Percentiles rank a stretch among this genome's conserved stretches.
Conservation (phyloP, 129 eudicot genomes). For the Cynara cardunculus region DNA sequence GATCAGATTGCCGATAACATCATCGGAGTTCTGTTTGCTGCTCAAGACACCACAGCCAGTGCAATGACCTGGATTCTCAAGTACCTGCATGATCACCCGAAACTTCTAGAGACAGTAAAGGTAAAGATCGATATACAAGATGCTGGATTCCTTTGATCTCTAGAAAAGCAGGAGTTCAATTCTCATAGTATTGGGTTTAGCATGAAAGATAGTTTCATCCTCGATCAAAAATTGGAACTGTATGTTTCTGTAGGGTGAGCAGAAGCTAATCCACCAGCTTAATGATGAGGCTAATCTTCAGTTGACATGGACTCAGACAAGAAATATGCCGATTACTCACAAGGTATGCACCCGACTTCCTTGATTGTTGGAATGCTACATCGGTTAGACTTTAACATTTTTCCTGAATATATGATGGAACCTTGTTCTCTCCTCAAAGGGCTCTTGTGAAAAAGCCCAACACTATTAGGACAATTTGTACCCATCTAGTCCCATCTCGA, state of each 20-base stretch:
- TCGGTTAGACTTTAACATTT: neutral
- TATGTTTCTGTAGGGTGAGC: slow-evolving; percentile 50
- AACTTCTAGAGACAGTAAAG: slow-evolving; percentile 46
- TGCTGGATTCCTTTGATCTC: neutral
- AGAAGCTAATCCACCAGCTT: slow-evolving; percentile 34
- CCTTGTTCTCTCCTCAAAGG: neutral
- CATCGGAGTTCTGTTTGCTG: slow-evolving; percentile 60
- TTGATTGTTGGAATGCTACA: neutral
- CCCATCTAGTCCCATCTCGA: no score
- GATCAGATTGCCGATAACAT: slow-evolving; percentile 58
- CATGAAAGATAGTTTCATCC: neutral
- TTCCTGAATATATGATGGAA: neutral
- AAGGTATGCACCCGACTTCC: slow-evolving; percentile 38
- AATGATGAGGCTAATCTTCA: slow-evolving; percentile 33
- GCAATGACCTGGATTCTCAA: slow-evolving; percentile 58
- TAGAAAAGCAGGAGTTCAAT: neutral
- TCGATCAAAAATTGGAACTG: neutral
- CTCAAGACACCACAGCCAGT: slow-evolving; percentile 65
- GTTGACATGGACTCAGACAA: slow-evolving; percentile 62
- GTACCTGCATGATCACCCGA: slow-evolving; percentile 48
- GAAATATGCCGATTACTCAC: slow-evolving; percentile 56
- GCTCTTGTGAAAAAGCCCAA: no score
- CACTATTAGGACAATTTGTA: no score
- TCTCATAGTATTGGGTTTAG: neutral
- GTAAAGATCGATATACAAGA: slow-evolving; percentile 18